Conservation (phyloP, 2,329 filamentous ascomycete species). For the Botrytis medusae region DNA sequence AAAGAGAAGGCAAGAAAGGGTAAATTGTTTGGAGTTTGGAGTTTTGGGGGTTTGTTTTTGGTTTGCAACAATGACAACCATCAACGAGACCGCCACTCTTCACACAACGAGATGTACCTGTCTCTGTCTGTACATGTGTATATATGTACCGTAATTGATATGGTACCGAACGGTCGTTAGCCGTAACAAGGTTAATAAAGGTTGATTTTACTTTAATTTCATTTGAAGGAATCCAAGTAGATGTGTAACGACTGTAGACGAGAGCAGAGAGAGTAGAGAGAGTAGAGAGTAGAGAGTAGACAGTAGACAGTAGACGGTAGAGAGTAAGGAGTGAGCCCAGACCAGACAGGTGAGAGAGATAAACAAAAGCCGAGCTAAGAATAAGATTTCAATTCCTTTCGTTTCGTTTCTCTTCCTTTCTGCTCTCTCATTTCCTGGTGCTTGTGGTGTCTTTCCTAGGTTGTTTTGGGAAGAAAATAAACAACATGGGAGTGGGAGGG, state of each 20-base stretch:
- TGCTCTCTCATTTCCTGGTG: neutral
- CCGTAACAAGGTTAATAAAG: neutral
- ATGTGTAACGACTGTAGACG: neutral
- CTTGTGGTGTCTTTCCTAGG: neutral
- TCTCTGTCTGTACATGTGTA: neutral
- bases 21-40: neutral
- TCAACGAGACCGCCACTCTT: constrained; percentile 4
- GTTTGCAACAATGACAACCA: neutral
- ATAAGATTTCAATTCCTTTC: neutral
- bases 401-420: neutral
- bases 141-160: neutral
- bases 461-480: neutral
- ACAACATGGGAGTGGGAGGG: neutral
- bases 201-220: neutral
- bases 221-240: neutral
- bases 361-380: neutral
- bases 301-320: too few species aligned
- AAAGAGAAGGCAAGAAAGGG: neutral
- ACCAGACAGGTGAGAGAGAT: neutral
- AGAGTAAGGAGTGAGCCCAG: neutral
- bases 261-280: neutral
- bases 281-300: too few species aligned
- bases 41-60: neutral
- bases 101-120: neutral
- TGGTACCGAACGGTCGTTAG: neutral